phyloP scores from a whole-genome alignment of 1,139 yeast genomes.

The Sugiyamaella japonica region DNA sequence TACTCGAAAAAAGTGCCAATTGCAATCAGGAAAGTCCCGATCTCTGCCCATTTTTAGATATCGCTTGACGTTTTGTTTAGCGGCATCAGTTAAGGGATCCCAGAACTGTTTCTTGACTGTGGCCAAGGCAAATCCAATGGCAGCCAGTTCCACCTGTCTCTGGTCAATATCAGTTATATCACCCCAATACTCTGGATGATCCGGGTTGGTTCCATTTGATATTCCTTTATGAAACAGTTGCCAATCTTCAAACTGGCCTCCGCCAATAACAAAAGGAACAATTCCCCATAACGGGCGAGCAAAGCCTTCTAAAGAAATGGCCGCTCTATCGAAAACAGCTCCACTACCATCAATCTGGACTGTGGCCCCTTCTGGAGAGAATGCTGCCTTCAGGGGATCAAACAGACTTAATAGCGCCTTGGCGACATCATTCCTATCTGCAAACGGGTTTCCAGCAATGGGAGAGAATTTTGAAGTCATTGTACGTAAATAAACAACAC shows the following conservation, averaged over 20 bases:
- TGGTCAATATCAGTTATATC: conserved; percentile 30
- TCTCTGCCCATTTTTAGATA: conserved; percentile 30
- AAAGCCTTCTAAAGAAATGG: conserved; percentile 36
- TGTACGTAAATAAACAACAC: background rate
- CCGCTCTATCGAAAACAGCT: conserved; percentile 29
- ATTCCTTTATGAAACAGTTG: conserved; percentile 31
- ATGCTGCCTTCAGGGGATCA: conserved; percentile 21
- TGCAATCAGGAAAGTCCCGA: conserved; percentile 29
- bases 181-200: conserved; percentile 39
- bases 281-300: conserved; percentile 37
- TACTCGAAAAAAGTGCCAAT: conserved; percentile 40
- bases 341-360: conserved; percentile 26
- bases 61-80: conserved; percentile 28
- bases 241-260: conserved; percentile 34
- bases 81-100: conserved; percentile 35
- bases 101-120: conserved; percentile 34
- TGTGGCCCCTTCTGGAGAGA: conserved; percentile 22
- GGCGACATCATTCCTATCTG: conserved; percentile 19
- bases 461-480: conserved; percentile 14
- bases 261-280: conserved; percentile 34
- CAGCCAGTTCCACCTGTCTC: conserved; percentile 39
- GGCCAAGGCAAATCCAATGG: conserved; percentile 36
- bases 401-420: conserved; percentile 19
- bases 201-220: conserved; percentile 37
- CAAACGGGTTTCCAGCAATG: conserved; percentile 18